phyloP scores from a whole-genome alignment of 116 monocot species.

The Dioscorea cayenensis region DNA sequence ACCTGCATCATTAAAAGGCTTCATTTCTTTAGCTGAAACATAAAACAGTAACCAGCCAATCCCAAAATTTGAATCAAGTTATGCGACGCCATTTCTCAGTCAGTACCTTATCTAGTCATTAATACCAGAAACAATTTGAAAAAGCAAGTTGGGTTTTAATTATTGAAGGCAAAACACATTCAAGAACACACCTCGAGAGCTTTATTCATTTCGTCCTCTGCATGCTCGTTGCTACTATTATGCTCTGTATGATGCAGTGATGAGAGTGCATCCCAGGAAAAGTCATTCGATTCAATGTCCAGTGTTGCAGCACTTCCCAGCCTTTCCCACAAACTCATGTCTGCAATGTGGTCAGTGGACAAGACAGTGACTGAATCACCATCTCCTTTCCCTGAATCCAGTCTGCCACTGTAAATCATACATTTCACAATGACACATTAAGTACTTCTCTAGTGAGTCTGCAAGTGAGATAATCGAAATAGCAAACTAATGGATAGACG shows the following conservation, averaged over 20 bases:
- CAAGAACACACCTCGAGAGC: conserved; percentile 58
- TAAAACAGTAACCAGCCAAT: conserved; percentile 1
- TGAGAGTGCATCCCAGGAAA: conserved; percentile 61
- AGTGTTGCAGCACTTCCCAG: conserved; percentile 67
- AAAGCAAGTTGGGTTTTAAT: not conserved
- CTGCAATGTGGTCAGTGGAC: conserved; percentile 25
- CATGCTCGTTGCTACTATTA: conserved; percentile 60
- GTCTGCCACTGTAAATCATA: conserved; percentile 26
- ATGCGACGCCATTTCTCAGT: too few relatives aligned
- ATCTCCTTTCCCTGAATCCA: conserved; percentile 13
- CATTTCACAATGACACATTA: not conserved
- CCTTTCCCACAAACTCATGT: conserved; percentile 70
- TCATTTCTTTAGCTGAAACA: not conserved
- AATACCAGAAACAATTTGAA: too few relatives aligned
- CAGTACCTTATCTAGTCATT: too few relatives aligned
- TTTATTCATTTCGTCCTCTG: conserved; percentile 80
- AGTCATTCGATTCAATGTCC: conserved; percentile 69
- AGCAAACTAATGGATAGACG: not conserved
- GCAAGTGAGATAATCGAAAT: not conserved
- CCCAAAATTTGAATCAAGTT: not conserved
- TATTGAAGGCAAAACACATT: not conserved
- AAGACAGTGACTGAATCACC: conserved; percentile 10
- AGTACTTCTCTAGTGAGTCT: not conserved
- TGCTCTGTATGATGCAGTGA: conserved; percentile 85
- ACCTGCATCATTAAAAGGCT: conserved; percentile 35